phyloP scores from a whole-genome alignment of 1,284 basidiomycete species.

The Coniophora puteana region DNA sequence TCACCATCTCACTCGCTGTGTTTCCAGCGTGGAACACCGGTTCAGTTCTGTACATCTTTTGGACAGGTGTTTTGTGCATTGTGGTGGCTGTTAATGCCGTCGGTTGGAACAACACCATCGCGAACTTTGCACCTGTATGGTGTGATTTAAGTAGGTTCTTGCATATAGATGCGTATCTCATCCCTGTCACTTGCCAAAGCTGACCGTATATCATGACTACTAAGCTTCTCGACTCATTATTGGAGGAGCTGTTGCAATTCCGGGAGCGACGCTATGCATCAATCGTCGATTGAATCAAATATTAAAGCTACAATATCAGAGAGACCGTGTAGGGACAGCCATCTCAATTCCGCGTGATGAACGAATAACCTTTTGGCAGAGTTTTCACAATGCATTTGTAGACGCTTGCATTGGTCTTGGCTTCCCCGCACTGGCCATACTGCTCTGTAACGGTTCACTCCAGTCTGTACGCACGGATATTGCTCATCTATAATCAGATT shows the following conservation, averaged over 20 bases:
- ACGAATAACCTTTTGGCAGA: neutral
- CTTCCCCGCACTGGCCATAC: conserved; percentile 48
- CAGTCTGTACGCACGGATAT: conserved; percentile 30
- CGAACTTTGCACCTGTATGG: conserved; percentile 41
- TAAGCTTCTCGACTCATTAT: conserved; percentile 40
- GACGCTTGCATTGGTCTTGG: conserved; percentile 47
- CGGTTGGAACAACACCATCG: conserved; percentile 31
- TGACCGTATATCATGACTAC: neutral
- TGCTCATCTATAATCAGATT: too few relatives aligned
- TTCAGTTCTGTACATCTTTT: conserved; percentile 33
- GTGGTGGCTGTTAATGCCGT: conserved; percentile 38
- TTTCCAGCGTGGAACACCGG: conserved; percentile 37
- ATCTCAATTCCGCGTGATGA: conserved; percentile 20
- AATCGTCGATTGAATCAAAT: conserved; percentile 57
- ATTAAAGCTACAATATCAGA: conserved; percentile 36
- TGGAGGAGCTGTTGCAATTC: conserved; percentile 42
- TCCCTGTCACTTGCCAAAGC: neutral
- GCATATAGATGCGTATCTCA: too few relatives aligned
- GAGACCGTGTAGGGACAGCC: too few relatives aligned
- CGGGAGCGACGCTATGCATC: conserved; percentile 54
- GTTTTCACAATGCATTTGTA: conserved; percentile 29
- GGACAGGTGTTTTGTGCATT: conserved; percentile 33
- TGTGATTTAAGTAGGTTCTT: conserved; percentile 45
- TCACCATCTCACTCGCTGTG: too few relatives aligned
- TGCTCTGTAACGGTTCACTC: conserved; percentile 46